These are phyloP conservation scores for Apiosordaria backusii DNA, from an alignment of 495 filamentous ascomycete species.

Conservation along the genomic window DNA sequence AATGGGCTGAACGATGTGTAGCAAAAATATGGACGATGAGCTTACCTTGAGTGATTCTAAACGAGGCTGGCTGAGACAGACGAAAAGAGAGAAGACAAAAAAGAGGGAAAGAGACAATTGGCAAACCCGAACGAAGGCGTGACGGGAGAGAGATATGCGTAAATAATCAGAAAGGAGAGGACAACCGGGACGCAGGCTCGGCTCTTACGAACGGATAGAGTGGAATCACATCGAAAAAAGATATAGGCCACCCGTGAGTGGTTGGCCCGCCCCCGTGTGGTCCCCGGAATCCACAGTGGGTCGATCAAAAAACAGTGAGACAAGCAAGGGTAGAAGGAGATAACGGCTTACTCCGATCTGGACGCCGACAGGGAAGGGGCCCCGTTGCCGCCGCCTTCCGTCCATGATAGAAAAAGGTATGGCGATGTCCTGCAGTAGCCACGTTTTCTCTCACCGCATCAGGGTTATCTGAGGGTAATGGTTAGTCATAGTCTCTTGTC, in stretches of 20 bases:
- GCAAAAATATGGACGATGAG: slow-evolving; percentile 49
- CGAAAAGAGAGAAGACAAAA: not conserved
- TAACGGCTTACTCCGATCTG: not conserved
- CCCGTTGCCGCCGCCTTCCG: not conserved
- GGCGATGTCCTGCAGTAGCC: not conserved
- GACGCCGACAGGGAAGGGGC: not conserved
- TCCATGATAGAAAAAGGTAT: not conserved
- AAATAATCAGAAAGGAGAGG: slow-evolving; percentile 11
- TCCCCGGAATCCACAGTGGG: slow-evolving; percentile 12
- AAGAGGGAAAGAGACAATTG: slow-evolving; percentile 15
- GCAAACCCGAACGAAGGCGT: slow-evolving; percentile 10
- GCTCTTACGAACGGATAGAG: slow-evolving; percentile 16
- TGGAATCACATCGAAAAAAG: slow-evolving; percentile 20
- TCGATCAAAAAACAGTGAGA: slow-evolving; percentile 8
- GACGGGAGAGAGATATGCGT: slow-evolving; percentile 14
- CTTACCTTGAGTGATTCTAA: slow-evolving; percentile 48
- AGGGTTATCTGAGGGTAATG: not conserved
- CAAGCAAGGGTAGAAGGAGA: not conserved
- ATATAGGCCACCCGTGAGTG: slow-evolving; percentile 16
- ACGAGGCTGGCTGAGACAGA: slow-evolving; percentile 15
- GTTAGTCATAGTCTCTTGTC: not conserved
- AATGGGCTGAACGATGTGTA: not conserved
- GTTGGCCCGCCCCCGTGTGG: not conserved
- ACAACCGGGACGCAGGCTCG: slow-evolving; percentile 10
- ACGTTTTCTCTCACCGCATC: not conserved